Percentiles rank a stretch among this genome's conserved stretches.
Evolutionary conservation across 169 alveolate genomes (phyloP).

Genomic region (Cystoisospora suis): DNA sequence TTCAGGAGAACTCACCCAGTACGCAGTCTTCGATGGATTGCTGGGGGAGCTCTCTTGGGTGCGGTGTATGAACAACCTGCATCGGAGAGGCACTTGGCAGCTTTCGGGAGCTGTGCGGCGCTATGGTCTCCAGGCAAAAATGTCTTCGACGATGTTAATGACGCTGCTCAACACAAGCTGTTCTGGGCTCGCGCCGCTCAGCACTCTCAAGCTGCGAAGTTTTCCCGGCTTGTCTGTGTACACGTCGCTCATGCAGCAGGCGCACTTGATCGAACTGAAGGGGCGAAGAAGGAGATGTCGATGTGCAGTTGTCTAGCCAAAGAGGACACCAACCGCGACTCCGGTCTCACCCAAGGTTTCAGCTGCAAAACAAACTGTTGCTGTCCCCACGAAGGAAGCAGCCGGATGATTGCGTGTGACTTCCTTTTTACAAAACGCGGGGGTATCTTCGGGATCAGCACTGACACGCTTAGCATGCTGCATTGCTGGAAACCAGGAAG

Average conservation of each 20-base stretch:
- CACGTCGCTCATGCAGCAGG: slow-evolving; percentile 17
- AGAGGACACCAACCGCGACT: too few relatives aligned
- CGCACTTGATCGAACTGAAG: slow-evolving; percentile 16
- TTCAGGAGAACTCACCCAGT: background rate
- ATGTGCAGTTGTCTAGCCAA: background rate
- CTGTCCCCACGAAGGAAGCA: background rate
- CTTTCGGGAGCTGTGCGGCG: slow-evolving; percentile 31
- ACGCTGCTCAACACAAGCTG: slow-evolving; percentile 20
- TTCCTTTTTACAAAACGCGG: background rate
- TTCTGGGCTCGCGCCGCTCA: slow-evolving; percentile 31
- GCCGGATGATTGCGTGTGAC: background rate
- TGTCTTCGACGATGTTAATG: slow-evolving; percentile 14
- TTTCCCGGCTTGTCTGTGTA: background rate
- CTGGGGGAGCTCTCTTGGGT: slow-evolving; percentile 4
- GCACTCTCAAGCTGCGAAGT: slow-evolving; percentile 11
- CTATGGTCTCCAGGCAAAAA: background rate
- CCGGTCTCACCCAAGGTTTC: background rate
- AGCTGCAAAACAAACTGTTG: too few relatives aligned
- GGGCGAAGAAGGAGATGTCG: background rate
- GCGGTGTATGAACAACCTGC: slow-evolving; percentile 11
- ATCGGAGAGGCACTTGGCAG: background rate
- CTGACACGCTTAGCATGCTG: slow-evolving; percentile 22
- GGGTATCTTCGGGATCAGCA: background rate
- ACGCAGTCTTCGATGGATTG: background rate
- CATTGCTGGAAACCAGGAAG: slow-evolving; percentile 35